These are phyloP conservation scores for Lactarius evosmus DNA, from an alignment of 768 basidiomycete species.

Conservation along the genomic window DNA sequence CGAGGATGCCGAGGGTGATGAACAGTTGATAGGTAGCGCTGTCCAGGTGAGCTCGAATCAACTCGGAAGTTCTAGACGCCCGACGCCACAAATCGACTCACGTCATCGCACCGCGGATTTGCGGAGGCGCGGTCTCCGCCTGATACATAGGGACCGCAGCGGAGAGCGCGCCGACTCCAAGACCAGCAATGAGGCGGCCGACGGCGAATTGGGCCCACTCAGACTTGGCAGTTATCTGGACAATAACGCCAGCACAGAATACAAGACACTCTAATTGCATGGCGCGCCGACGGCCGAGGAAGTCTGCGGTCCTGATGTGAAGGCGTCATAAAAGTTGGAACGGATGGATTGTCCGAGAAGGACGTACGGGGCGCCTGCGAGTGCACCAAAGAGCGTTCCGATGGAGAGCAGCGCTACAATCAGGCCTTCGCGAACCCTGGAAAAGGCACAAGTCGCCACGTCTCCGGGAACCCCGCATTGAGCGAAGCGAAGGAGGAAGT, in stretches of 20 bases:
- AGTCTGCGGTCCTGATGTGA: conserved; percentile 51
- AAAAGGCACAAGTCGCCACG: conserved; percentile 48
- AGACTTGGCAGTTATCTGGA: conserved; percentile 49
- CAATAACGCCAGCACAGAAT: conserved; percentile 58
- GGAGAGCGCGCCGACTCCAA: conserved; percentile 65
- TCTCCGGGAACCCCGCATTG: conserved; percentile 43
- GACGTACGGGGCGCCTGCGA: conserved; percentile 58
- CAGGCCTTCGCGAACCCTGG: conserved; percentile 55
- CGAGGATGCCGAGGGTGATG: conserved; percentile 68
- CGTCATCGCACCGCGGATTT: conserved; percentile 67
- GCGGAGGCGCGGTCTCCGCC: conserved; percentile 64
- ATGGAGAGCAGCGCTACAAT: conserved; percentile 71
- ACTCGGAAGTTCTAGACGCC: conserved; percentile 34
- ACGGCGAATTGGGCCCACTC: conserved; percentile 68
- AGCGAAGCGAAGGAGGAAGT: conserved; percentile 64
- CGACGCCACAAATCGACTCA: neutral
- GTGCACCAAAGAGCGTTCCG: conserved; percentile 62
- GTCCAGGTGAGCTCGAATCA: neutral
- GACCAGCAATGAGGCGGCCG: conserved; percentile 61
- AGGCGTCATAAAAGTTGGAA: conserved; percentile 6
- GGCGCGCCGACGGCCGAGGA: conserved; percentile 61
- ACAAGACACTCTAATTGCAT: conserved; percentile 59
- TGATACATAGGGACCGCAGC: conserved; percentile 61
- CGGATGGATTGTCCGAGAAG: neutral
- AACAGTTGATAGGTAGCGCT: conserved; percentile 56